Percentiles rank a stretch among this genome's conserved stretches.
Conservation (phyloP, 768 basidiomycete genomes). For the Termitomyces sp. region DNA sequence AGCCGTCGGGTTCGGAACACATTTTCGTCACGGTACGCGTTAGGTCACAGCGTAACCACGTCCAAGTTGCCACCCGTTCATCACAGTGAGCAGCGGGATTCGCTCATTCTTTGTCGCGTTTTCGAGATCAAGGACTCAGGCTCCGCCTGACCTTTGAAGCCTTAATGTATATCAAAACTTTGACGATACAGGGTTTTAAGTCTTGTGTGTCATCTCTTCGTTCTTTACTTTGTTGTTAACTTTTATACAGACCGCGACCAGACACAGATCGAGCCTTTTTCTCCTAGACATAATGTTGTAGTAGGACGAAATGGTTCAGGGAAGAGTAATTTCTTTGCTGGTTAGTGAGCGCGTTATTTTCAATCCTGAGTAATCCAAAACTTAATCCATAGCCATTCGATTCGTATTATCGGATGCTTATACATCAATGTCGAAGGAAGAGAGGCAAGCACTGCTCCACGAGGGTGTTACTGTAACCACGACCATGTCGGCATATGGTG, state of each 20-base stretch:
- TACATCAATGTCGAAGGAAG: slow-evolving; percentile 91
- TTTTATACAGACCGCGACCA: slow-evolving; percentile 68
- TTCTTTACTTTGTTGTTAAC: not conserved
- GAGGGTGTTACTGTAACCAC: slow-evolving; percentile 87
- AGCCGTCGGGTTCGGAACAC: not conserved
- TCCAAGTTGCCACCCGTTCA: not conserved
- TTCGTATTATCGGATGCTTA: slow-evolving; percentile 98
- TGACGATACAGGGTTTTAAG: slow-evolving; percentile 95
- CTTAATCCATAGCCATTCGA: slow-evolving; percentile 68
- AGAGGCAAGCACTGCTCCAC: slow-evolving; percentile 88
- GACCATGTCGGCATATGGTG: slow-evolving; percentile 89
- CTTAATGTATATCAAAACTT: slow-evolving; percentile 79
- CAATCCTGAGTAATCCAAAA: not conserved
- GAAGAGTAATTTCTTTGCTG: slow-evolving; percentile 98
- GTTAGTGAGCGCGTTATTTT: slow-evolving; percentile 36
- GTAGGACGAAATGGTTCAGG: slow-evolving; percentile 97
- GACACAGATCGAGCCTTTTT: slow-evolving; percentile 93
- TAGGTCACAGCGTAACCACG: slow-evolving; percentile 7
- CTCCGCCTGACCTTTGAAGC: not conserved
- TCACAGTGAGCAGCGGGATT: not conserved
- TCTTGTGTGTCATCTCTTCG: slow-evolving; percentile 64
- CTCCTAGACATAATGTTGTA: slow-evolving; percentile 90
- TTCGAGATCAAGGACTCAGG: not conserved
- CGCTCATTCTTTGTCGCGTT: not conserved
- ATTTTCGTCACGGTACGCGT: slow-evolving; percentile 12